Base-by-base conservation (phyloP, 768 basidiomycete species). In the Russula olivacea region DNA sequence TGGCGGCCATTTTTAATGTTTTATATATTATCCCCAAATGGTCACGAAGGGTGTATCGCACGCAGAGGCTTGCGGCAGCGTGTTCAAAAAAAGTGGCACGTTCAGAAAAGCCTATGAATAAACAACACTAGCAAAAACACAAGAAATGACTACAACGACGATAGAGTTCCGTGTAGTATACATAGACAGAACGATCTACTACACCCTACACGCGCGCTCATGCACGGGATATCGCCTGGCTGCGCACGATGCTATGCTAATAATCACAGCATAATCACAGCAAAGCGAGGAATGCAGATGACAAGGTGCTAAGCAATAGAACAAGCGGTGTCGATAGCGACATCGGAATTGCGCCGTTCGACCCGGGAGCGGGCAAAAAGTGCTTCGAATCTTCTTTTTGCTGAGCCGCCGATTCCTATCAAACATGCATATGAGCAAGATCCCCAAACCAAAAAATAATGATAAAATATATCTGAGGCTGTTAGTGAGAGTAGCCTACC, bases 311-410 rank as follows among this genome's bases (percentile, higher is more conserved):
- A 2, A 43, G 1, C 15, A 62, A 28, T 30, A 60, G 25, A 11
- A 28, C 48, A 23, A 59, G 41, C 1, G 63, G 54, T 2, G 54
- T 21, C 17, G 63, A 55, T 19, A 64, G 4, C 6, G 47, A 38
- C 28, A 45, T 34, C 15, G 54, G 21, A 23, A 60, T 49, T 4
- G 58, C 77, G 4, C 75, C 73, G 54, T 72, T 72, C 43, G 82
- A 75, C 4, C 83, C 83, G 0, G 85, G 85, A 15, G 81, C 80
- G 12, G 87, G 85, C 30, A 88, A 74, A 74, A 88, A 88, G 49
- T 83, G 75, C 12, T 75, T 67, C 0, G 84, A 70, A n/a, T 84
- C 76, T 52, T 74, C 62, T 54, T 78, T 73, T 67, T 89, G 87
- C 67, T 83, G 72, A n/a, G 76, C 77, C 0, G 81, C 75, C 3